Percentiles rank a stretch among this genome's conserved stretches.
These are phyloP conservation scores for Ochetophila trinervis DNA, from an alignment of 306 rosid species.

Conservation along the genomic window DNA sequence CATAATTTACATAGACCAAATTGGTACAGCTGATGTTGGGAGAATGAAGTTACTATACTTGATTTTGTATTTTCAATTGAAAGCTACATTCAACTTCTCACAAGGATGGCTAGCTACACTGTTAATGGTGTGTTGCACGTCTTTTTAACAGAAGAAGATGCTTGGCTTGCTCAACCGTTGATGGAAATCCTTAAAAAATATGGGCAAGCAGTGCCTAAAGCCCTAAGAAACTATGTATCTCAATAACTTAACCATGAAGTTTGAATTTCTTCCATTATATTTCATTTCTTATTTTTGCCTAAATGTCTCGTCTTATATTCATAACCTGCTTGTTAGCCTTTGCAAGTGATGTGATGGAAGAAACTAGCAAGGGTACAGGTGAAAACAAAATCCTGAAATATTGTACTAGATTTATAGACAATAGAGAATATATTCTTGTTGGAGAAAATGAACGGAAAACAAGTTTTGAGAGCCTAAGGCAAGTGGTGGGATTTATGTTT, in stretches of 20 bases:
- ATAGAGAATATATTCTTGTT: too few relatives aligned
- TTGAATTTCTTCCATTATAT: slow-evolving; percentile 11
- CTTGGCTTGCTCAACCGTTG: slow-evolving; percentile 43
- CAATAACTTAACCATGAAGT: slow-evolving; percentile 29
- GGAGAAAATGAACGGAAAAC: too few relatives aligned
- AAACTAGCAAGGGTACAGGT: background rate
- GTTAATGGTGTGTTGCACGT: slow-evolving; percentile 52
- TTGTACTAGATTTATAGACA: too few relatives aligned
- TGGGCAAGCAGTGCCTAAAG: slow-evolving; percentile 55
- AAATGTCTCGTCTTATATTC: too few relatives aligned
- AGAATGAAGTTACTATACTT: slow-evolving; percentile 47
- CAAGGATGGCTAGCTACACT: slow-evolving; percentile 57
- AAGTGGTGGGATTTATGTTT: too few relatives aligned
- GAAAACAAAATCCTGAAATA: too few relatives aligned
- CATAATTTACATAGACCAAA: slow-evolving; percentile 35
- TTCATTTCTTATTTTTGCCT: background rate
- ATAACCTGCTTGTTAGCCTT: too few relatives aligned
- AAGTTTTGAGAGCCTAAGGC: too few relatives aligned
- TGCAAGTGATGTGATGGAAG: background rate
- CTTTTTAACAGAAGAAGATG: slow-evolving; percentile 45
- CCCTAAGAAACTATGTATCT: slow-evolving; percentile 43
- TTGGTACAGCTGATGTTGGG: slow-evolving; percentile 42
- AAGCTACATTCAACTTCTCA: slow-evolving; percentile 41
- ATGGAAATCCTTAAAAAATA: slow-evolving; percentile 52
- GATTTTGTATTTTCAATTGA: slow-evolving; percentile 41